Evolutionary conservation across 768 basidiomycete species (phyloP).

Genomic region (Tylopilus plumbeoviolaceoides): DNA sequence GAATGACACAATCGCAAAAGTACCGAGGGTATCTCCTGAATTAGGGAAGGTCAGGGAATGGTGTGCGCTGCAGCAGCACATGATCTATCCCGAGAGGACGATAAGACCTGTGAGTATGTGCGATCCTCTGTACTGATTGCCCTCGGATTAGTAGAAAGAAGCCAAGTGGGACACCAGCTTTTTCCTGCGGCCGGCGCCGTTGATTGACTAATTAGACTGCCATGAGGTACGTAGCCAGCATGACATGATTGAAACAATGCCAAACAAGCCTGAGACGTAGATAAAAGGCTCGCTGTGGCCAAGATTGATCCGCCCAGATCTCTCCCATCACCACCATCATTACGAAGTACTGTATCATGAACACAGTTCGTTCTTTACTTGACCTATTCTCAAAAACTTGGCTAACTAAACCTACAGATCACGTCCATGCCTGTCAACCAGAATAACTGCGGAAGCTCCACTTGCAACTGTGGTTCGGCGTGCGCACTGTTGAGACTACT

Average conservation of each 20-base stretch:
- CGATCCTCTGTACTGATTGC: no score
- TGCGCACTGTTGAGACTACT: not conserved
- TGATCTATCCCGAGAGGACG: no score
- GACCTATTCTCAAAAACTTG: not conserved
- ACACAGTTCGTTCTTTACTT: not conserved
- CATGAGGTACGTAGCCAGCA: no score
- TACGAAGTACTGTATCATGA: conserved; percentile 4
- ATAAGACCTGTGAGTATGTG: no score
- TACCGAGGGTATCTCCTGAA: no score
- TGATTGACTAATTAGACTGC: not conserved
- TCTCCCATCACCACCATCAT: not conserved
- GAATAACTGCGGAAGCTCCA: not conserved
- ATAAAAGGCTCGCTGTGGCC: not conserved
- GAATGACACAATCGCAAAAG: no score
- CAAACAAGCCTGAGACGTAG: not conserved
- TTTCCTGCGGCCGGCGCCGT: not conserved
- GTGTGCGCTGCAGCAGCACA: not conserved
- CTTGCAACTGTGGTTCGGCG: not conserved
- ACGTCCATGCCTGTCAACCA: conserved; percentile 4
- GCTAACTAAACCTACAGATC: not conserved
- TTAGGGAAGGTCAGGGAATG: no score
- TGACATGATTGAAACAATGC: not conserved
- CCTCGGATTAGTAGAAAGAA: not conserved
- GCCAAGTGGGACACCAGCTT: no score
- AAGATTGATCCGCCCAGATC: not conserved